Base-by-base conservation (phyloP, 495 filamentous ascomycete genomes). In the Penicillium salamii region DNA sequence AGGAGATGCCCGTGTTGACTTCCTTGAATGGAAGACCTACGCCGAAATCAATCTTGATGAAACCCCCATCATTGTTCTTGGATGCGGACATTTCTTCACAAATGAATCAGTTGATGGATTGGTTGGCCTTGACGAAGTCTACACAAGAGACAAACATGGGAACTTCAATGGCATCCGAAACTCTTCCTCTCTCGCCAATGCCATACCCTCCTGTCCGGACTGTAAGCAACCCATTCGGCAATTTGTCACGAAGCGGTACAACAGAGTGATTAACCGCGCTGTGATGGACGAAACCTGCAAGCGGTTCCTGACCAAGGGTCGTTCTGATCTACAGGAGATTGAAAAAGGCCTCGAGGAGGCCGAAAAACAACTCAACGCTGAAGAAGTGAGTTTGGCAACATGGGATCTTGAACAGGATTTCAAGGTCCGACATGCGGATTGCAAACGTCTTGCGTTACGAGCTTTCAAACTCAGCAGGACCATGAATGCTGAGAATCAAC, bases 251-350 rank as follows among this genome's bases (percentile, higher is more conserved):
- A 55, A 46, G 32, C 46, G 47, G 20, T 55, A 50, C 28, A 55
- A 55, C 50, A 46, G 53, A n/a, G 47, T 42, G 18, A 20, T 55
- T 20, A 55, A 55, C n/a, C 46, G 53, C 11, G 53, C 53, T 21
- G 41, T 55, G 17, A 46, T 50, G 40, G 46, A 55, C n/a, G 41
- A 55, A 28, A 55, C 35, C 15, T 46, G 2, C 5, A 55, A 50
- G 20, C 35, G 53, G 29, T 46, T 50, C 40, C 36, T 50, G 19
- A 38, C 41, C 28, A 55, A 55, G 23, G 47, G 53, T 36, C 53
- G 41, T 7, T 23, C 7, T 0, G 46, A 55, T 17, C 47, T 55
- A 17, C 24, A 32, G 24, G 13, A 1, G 6, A 35, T 51, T 47
- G 24, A 55, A 38, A 41, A 41, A 1, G 47, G 53, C 18, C 6